A percentile compares a stretch with the other conserved stretches of the same genome.
Evolutionary conservation across 2,329 filamentous ascomycete species (phyloP).

Genomic region (Furcasterigmium furcatum): DNA sequence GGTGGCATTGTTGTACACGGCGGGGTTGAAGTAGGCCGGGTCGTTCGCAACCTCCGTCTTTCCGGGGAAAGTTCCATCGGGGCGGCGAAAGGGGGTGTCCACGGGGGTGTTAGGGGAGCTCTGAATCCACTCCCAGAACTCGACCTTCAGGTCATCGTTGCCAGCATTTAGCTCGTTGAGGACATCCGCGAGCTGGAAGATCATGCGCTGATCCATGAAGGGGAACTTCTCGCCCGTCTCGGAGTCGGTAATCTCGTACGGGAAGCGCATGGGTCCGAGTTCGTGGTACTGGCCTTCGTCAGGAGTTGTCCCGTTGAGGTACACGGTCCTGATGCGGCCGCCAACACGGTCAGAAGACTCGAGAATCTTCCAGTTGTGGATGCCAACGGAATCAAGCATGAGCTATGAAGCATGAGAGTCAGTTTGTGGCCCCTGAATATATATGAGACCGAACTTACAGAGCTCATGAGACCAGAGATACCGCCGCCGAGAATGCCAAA

Average conservation of each 20-base stretch:
- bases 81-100: conserved; percentile 16
- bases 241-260: conserved; percentile 32
- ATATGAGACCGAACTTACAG: conserved; percentile 9
- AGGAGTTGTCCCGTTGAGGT: conserved; percentile 30
- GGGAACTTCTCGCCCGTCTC: conserved; percentile 36
- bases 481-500: conserved; percentile 33
- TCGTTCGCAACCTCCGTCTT: conserved; percentile 18
- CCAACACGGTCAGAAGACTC: conserved; percentile 37
- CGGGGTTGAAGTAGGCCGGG: conserved; percentile 4
- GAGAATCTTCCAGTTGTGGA: conserved; percentile 40
- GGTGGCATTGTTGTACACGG: conserved; percentile 18
- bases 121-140: conserved; percentile 39
- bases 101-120: conserved; percentile 27
- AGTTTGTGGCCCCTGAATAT: neutral
- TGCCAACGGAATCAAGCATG: conserved; percentile 37
- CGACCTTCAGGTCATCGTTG: conserved; percentile 24
- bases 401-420: conserved; percentile 12
- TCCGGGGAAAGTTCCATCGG: conserved; percentile 21
- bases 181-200: conserved; percentile 35
- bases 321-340: conserved; percentile 38
- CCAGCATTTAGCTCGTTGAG: conserved; percentile 34
- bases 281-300: conserved; percentile 25
- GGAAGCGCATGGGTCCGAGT: conserved; percentile 42
- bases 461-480: conserved; percentile 27
- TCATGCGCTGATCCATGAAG: conserved; percentile 37